Evolutionary conservation across 371 early-diverging fungal genomes (phyloP).

Genomic region (Apophysomyces sp.): DNA sequence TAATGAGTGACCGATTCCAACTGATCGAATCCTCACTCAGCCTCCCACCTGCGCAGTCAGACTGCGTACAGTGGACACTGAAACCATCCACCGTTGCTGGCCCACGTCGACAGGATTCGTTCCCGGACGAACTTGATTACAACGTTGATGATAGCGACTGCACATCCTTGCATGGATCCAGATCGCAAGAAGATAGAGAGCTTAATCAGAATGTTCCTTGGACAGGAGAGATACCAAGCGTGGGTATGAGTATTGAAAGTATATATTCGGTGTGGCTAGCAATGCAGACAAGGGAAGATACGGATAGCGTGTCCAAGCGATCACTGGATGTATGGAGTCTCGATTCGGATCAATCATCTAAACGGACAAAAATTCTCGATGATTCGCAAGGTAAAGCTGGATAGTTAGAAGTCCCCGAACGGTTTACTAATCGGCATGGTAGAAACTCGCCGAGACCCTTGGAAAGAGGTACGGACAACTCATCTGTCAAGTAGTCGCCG

Average conservation of each 20-base stretch:
- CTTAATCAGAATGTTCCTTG: background rate
- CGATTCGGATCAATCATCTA: background rate
- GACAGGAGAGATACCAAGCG: background rate
- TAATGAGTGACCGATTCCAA: conserved; percentile 20
- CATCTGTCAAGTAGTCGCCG: background rate
- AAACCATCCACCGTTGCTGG: background rate
- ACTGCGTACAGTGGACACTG: background rate
- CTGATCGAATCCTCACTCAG: conserved; percentile 4
- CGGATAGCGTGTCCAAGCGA: background rate
- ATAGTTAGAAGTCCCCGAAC: no score
- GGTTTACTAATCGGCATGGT: background rate
- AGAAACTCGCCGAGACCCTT: background rate
- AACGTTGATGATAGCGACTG: background rate
- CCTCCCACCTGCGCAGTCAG: background rate
- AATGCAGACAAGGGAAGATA: background rate
- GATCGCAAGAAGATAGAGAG: background rate
- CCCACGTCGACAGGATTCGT: background rate
- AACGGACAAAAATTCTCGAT: background rate
- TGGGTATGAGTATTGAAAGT: background rate
- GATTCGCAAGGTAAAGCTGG: background rate
- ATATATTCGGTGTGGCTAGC: background rate
- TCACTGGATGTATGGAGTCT: background rate
- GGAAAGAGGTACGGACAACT: background rate
- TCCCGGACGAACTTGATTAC: background rate
- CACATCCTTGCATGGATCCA: background rate